Evolutionary conservation across 768 basidiomycete genomes (phyloP), one percentile per base, ranked within the genome.

Genomic region (Daedaleopsis nitida): DNA sequence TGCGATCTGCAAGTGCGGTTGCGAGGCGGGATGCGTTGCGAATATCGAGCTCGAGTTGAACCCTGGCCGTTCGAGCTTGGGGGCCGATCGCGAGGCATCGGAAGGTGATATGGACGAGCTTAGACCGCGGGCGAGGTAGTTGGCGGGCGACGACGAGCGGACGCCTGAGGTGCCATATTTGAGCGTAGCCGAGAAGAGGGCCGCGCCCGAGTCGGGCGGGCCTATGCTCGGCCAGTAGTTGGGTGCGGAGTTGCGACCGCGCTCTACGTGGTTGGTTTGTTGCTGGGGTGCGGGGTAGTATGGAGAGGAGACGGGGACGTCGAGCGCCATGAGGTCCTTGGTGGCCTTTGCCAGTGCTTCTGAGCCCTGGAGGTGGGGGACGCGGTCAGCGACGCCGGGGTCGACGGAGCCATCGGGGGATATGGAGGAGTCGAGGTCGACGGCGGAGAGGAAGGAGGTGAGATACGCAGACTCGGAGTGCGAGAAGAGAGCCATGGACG

Each of bases 251-350:
- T 39, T 34, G 54, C 63, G 60, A 1, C 34, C 59, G 66, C 62
- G 60, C 53, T 37, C 21, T 23, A 11, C 14, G 47, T 49, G 10
- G 54, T 51, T 37, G 14, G 63, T 39, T 27, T 55, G 8, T 47
- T 48, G 57, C 62, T 56, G 56, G 21, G 60, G 55, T 16, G 66
- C 48, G 57, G 57, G 16, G 45, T 56, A 5, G 58, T 51, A 39
- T 24, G 61, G n/a, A 2, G 70, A 66, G 21, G 70, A 63, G 27
- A 67, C 67, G 19, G 66, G 69, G 66, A 66, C 47, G 70, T 72
- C 88, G 27, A 92, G 78, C 5, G 88, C 79, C 86, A 94, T 91
- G 47, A 94, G 83, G 72, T 92, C 89, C 73, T 89, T 91, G 0
- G 91, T 93, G 0, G 91, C 91, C 74, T 88, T 89, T 55, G 87